Conservation (phyloP, 306 rosid species). For the Cucumis hystrix region DNA sequence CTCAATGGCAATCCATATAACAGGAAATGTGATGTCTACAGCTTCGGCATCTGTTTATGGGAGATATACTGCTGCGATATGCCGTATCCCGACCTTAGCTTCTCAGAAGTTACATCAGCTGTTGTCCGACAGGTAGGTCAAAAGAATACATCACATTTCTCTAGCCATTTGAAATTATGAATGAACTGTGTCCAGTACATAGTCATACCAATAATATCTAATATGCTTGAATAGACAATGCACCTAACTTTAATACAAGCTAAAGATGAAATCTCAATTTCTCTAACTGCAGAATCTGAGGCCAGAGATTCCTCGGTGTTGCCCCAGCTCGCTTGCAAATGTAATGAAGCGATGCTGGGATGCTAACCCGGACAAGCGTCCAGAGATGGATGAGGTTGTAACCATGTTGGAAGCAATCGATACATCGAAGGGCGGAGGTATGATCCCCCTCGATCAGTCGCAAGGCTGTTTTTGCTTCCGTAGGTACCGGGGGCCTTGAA, state of each 20-base stretch:
- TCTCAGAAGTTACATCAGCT: slow-evolving; percentile 93
- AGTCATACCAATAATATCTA: neutral
- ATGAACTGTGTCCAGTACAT: neutral
- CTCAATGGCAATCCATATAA: slow-evolving; percentile 92
- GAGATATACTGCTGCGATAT: slow-evolving; percentile 97
- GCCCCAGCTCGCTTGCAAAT: slow-evolving; percentile 92
- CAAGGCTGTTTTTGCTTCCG: slow-evolving; percentile 89
- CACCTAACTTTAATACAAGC: neutral
- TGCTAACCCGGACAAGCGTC: slow-evolving; percentile 87
- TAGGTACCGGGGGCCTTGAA: slow-evolving; percentile 77
- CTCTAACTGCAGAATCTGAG: slow-evolving; percentile 69
- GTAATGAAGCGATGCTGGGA: slow-evolving; percentile 99
- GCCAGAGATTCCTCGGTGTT: slow-evolving; percentile 96
- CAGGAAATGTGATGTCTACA: slow-evolving; percentile 87
- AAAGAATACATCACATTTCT: neutral
- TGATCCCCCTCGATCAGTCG: slow-evolving; percentile 81
- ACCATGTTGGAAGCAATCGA: slow-evolving; percentile 80
- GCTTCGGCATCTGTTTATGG: slow-evolving; percentile 96
- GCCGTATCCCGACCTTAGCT: slow-evolving; percentile 97
- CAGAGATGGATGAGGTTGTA: slow-evolving; percentile 96
- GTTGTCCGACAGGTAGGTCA: slow-evolving; percentile 74
- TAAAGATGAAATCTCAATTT: neutral
- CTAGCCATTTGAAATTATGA: neutral
- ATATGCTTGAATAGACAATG: slow-evolving; percentile 2
- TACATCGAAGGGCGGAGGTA: slow-evolving; percentile 95